Conservation (phyloP, 2,329 filamentous ascomycete species). For the Paecilomyces sp. region DNA sequence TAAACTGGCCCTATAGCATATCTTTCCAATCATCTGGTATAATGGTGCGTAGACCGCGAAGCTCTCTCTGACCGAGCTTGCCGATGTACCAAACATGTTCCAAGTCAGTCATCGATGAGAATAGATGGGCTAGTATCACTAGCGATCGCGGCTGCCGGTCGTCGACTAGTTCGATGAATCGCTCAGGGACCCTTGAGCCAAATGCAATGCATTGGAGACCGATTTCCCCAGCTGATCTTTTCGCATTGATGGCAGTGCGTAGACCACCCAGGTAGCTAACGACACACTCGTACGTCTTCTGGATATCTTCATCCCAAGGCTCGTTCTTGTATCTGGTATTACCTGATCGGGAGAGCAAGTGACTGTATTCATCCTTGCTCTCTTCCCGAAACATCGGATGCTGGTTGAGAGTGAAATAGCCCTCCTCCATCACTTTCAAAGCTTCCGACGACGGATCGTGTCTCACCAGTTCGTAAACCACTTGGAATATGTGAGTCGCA, state of each 20-base stretch:
- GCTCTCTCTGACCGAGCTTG: conserved; percentile 13
- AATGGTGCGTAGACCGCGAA: conserved; percentile 14
- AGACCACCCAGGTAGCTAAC: not conserved
- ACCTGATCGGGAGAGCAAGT: conserved; percentile 2
- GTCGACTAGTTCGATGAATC: conserved; percentile 22
- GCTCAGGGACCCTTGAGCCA: conserved; percentile 19
- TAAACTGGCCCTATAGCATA: conserved; percentile 12
- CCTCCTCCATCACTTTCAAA: not conserved
- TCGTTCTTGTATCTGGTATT: conserved; percentile 1
- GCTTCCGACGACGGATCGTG: conserved; percentile 1
- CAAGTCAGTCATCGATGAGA: conserved; percentile 14
- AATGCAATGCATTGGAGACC: conserved; percentile 18
- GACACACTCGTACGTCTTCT: conserved; percentile 1
- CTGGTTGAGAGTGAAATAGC: not conserved
- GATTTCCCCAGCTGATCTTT: not conserved
- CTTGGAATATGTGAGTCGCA: not conserved
- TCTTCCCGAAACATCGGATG: not conserved
- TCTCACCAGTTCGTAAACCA: not conserved
- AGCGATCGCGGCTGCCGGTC: conserved; percentile 23
- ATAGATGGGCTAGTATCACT: conserved; percentile 26
- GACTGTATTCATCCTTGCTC: not conserved
- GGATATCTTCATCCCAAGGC: conserved; percentile 2
- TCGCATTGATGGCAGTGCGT: not conserved
- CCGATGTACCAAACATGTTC: conserved; percentile 16
- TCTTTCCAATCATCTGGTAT: conserved; percentile 16